Evolutionary conservation across 345 rosid genomes (phyloP), one percentile per base, ranked within the genome.

Genomic region (Geranium brycei): DNA sequence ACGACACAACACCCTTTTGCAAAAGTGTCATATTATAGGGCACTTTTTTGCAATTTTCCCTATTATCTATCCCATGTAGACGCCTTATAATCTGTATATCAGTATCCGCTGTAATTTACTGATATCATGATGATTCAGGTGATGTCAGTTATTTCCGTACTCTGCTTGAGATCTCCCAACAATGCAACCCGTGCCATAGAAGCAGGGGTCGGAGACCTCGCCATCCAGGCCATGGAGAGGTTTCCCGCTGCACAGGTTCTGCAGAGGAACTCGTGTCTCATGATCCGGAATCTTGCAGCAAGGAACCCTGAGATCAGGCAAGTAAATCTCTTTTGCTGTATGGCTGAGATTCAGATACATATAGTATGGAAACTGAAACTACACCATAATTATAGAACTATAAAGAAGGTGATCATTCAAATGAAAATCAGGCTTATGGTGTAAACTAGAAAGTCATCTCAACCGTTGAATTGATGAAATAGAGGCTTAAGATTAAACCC

Each of bases 131-230:
- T 18, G 1, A 47, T 76, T 66, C 73, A 90, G 99, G 96, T 88
- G 16, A 88, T 93, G 96, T 65, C 82, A 14, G 61, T 86, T 64
- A 77, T 93, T 31, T 76, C 88, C 31, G 82, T 88, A 51, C 82
- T 93, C 69, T 93, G 85, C 75, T 76, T 93, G 77, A 86, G 99
- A 77, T 85, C 90, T 64, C 90, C 97, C 5, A 90, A 86, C 19
- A 89, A 85, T 68, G 96, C 96, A 67, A 80, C 87, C 66, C 72
- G 81, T 58, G 97, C 99, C 28, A 75, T 87, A 61, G 97, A 87
- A 81, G 91, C 95, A 4, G 98, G 98, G 70, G 95, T 96, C 10
- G 98, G 97, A 61, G 97, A 92, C 65, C 75, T 86, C 64, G 91
- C 95, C 5, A 68, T 86, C 19, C 91, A 90, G 74, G 88, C 90